Percentiles rank a stretch among this genome's conserved stretches.
Conservation (phyloP, 495 filamentous ascomycete species). For the Usnea hakonensis region DNA sequence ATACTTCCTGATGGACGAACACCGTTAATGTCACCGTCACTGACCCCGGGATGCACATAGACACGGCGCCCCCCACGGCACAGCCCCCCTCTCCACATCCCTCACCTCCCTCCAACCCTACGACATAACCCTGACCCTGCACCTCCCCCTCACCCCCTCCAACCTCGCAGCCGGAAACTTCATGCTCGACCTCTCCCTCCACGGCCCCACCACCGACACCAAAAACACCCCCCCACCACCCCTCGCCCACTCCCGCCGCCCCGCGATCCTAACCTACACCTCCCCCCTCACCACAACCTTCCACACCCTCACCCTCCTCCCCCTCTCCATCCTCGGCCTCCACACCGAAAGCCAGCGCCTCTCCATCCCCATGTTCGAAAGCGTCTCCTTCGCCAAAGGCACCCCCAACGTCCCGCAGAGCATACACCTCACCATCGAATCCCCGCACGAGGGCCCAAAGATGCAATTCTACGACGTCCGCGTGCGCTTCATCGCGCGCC, state of each 20-base stretch:
- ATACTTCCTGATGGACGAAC: too few relatives aligned
- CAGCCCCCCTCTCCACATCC: constrained; percentile 32
- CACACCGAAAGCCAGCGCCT: constrained; percentile 49
- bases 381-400: constrained; percentile 52
- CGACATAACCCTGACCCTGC: constrained; percentile 64
- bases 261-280: constrained; percentile 59
- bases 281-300: constrained; percentile 50
- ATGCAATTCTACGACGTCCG: constrained; percentile 67
- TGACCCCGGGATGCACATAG: constrained; percentile 26
- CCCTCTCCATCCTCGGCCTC: constrained; percentile 54
- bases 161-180: constrained; percentile 70
- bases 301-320: constrained; percentile 44
- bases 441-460: constrained; percentile 46
- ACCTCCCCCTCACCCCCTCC: constrained; percentile 53
- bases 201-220: constrained; percentile 34
- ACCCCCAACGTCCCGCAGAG: constrained; percentile 49
- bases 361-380: constrained; percentile 63
- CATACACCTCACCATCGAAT: constrained; percentile 59
- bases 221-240: not conserved
- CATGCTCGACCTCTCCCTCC: constrained; percentile 76
- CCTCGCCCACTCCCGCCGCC: constrained; percentile 43
- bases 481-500: constrained; percentile 60
- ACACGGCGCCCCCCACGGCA: constrained; percentile 39
- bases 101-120: constrained; percentile 46
- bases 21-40: too few relatives aligned